Conservation (phyloP, 768 basidiomycete species). For the Lentinula detonsa region DNA sequence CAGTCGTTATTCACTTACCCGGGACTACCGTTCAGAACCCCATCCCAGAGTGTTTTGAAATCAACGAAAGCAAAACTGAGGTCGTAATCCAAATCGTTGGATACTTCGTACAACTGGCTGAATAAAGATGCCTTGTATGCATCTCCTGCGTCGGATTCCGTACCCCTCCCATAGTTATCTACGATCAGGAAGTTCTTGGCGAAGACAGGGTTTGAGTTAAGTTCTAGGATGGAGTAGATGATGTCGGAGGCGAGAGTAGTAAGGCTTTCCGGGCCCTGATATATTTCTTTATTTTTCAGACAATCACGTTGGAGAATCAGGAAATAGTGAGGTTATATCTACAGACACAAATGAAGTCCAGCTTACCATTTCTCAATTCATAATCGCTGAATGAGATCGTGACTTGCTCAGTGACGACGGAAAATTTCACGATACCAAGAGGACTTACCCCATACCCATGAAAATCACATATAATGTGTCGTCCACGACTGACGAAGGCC, state of each 20-base stretch:
- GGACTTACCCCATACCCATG: slow-evolving; percentile 46
- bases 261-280: slow-evolving; percentile 17
- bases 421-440: not conserved
- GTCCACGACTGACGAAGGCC: slow-evolving; percentile 23
- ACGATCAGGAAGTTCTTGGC: slow-evolving; percentile 45
- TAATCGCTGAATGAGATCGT: slow-evolving; percentile 28
- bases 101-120: slow-evolving; percentile 28
- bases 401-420: not conserved
- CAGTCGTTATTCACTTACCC: slow-evolving; percentile 32
- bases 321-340: not conserved
- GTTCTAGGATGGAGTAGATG: slow-evolving; percentile 28
- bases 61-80: slow-evolving; percentile 42
- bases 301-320: not conserved
- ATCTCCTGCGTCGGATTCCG: slow-evolving; percentile 30
- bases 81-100: slow-evolving; percentile 17
- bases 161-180: slow-evolving; percentile 46
- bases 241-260: slow-evolving; percentile 30
- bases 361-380: slow-evolving; percentile 26
- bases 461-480: slow-evolving; percentile 46
- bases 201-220: slow-evolving; percentile 39
- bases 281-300: slow-evolving; percentile 16
- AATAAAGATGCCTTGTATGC: slow-evolving; percentile 40
- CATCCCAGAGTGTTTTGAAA: slow-evolving; percentile 41
- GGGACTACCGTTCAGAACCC: slow-evolving; percentile 31
- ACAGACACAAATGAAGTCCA: not conserved